Conservation (phyloP, 2,329 filamentous ascomycete genomes). For the Trichophaea hybrida region DNA sequence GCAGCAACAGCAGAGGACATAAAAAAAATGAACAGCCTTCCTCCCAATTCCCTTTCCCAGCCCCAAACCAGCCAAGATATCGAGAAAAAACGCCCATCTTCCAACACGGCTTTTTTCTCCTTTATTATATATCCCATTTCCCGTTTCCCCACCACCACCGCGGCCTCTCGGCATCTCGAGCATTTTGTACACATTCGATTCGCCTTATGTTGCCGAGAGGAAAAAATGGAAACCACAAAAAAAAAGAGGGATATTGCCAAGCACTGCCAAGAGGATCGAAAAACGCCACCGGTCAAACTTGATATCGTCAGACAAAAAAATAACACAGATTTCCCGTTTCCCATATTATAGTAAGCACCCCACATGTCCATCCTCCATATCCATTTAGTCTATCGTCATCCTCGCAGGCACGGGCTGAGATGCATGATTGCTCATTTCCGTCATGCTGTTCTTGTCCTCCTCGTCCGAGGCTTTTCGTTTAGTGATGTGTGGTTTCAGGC, state of each 20-base stretch:
- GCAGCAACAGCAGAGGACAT: too few species aligned
- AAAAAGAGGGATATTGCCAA: neutral
- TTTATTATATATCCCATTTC: neutral
- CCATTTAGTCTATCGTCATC: slow-evolving; percentile 38
- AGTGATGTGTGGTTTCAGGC: slow-evolving; percentile 73
- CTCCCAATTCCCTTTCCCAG: neutral
- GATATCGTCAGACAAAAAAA: slow-evolving; percentile 1
- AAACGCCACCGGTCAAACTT: neutral
- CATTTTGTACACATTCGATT: neutral
- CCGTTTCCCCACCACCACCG: neutral
- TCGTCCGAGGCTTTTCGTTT: slow-evolving; percentile 38
- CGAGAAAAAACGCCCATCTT: too few species aligned
- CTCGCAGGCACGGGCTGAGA: slow-evolving; percentile 35
- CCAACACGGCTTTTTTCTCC: neutral
- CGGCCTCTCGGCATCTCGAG: neutral
- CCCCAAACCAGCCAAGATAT: too few species aligned
- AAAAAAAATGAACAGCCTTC: neutral
- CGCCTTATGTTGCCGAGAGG: too few species aligned
- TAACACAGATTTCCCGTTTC: neutral
- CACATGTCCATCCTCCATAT: too few species aligned
- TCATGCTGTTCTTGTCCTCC: slow-evolving; percentile 38
- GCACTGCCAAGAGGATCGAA: neutral
- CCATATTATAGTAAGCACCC: neutral
- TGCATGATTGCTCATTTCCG: slow-evolving; percentile 37
- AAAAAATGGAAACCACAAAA: neutral